Percentiles rank a stretch among this genome's conserved stretches.
phyloP scores from a whole-genome alignment of 306 rosid genomes.

The Castanea sativa region DNA sequence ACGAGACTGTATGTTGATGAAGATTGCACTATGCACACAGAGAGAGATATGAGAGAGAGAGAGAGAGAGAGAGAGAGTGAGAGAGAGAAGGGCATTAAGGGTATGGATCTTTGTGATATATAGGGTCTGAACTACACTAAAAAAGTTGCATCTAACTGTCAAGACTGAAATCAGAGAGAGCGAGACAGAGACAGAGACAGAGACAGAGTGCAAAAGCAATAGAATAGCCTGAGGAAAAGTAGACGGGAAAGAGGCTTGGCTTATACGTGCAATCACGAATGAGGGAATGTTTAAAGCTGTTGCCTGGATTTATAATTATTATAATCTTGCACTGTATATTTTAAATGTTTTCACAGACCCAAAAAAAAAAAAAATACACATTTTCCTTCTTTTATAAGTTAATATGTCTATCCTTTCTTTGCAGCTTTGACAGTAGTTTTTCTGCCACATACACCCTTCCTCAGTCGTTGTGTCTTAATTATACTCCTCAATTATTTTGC shows the following conservation, averaged over 20 bases:
- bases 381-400: constrained; percentile 9
- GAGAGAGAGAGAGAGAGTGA: constrained; percentile 17
- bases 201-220: constrained; percentile 7
- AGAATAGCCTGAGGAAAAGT: constrained; percentile 25
- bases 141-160: constrained; percentile 45
- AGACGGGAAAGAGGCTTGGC: constrained; percentile 1
- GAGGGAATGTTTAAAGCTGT: constrained; percentile 53
- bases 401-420: background rate
- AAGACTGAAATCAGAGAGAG: background rate
- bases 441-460: constrained; percentile 18
- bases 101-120: constrained; percentile 30
- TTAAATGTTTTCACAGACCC: background rate
- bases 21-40: background rate
- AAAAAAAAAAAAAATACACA: background rate
- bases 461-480: constrained; percentile 18
- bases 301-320: constrained; percentile 2
- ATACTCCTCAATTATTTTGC: constrained; percentile 13
- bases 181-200: too few relatives aligned
- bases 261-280: constrained; percentile 18
- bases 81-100: constrained; percentile 17
- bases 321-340: background rate
- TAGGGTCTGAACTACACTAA: constrained; percentile 54
- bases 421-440: constrained; percentile 24
- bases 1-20: constrained; percentile 21
- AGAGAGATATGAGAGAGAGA: constrained; percentile 10